These are phyloP conservation scores for Monilinia polystroma DNA, from an alignment of 2,329 filamentous ascomycete genomes.

Conservation along the genomic window DNA sequence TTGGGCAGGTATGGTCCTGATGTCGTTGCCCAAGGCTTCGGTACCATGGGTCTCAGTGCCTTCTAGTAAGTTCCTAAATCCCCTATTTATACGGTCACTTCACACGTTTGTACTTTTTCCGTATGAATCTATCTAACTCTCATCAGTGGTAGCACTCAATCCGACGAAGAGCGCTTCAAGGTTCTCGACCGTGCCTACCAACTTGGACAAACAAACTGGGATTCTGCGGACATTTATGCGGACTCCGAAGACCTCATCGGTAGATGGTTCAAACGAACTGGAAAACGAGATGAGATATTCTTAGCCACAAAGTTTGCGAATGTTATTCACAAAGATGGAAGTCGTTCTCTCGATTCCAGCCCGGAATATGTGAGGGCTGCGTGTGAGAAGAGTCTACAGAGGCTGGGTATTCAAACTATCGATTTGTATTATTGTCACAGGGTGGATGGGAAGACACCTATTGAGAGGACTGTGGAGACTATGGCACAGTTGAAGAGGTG, in stretches of 20 bases:
- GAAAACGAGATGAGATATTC: slow-evolving; percentile 50
- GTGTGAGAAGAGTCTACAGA: slow-evolving; percentile 44
- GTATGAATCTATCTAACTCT: slow-evolving; percentile 17
- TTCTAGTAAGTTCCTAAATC: slow-evolving; percentile 16
- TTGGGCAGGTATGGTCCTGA: slow-evolving; percentile 35
- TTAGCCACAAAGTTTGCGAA: slow-evolving; percentile 53
- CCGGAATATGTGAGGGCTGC: slow-evolving; percentile 45
- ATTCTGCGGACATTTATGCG: slow-evolving; percentile 43
- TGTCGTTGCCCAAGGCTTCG: slow-evolving; percentile 35
- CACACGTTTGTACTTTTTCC: neutral
- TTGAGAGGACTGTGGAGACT: slow-evolving; percentile 47
- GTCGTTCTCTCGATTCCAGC: slow-evolving; percentile 39
- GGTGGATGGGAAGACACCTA: slow-evolving; percentile 42
- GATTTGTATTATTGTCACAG: slow-evolving; percentile 40
- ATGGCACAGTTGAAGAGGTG: slow-evolving; percentile 43
- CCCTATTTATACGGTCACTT: too few species aligned
- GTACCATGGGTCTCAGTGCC: slow-evolving; percentile 31
- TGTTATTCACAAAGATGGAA: slow-evolving; percentile 21
- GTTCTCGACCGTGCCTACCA: slow-evolving; percentile 45
- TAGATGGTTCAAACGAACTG: slow-evolving; percentile 49
- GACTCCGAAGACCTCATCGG: slow-evolving; percentile 49
- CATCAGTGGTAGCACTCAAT: slow-evolving; percentile 24
- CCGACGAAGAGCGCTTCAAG: slow-evolving; percentile 43
- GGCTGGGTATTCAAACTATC: slow-evolving; percentile 46
- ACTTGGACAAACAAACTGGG: slow-evolving; percentile 44